Percentiles rank a stretch among this genome's conserved stretches.
These are phyloP conservation scores for Picocystis sp. DNA, from an alignment of 163 green algal species.

Conservation along the genomic window DNA sequence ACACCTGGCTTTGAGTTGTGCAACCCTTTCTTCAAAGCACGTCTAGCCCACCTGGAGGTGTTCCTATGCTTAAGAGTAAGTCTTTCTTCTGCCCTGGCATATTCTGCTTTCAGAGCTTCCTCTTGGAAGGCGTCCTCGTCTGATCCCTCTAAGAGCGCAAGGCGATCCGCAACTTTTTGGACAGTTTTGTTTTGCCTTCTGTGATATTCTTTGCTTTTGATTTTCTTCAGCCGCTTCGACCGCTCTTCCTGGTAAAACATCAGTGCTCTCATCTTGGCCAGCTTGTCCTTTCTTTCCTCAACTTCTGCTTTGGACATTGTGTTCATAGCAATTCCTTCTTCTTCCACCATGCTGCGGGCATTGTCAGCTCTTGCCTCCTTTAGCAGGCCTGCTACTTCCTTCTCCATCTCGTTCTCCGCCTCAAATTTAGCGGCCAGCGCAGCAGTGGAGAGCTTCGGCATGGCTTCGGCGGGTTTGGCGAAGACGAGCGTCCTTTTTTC, in stretches of 20 bases:
- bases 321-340: slow-evolving; percentile 44
- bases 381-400: slow-evolving; percentile 71
- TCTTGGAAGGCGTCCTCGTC: slow-evolving; percentile 22
- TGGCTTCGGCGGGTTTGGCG: slow-evolving; percentile 13
- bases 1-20: slow-evolving; percentile 43
- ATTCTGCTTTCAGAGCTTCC: slow-evolving; percentile 29
- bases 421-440: slow-evolving; percentile 40
- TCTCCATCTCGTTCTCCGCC: slow-evolving; percentile 56
- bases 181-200: slow-evolving; percentile 17
- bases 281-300: slow-evolving; percentile 38
- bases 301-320: slow-evolving; percentile 53
- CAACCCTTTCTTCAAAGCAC: slow-evolving; percentile 61
- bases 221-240: slow-evolving; percentile 64
- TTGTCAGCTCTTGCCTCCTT: slow-evolving; percentile 26
- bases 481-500: slow-evolving; percentile 78
- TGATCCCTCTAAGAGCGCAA: slow-evolving; percentile 14
- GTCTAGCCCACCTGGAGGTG: slow-evolving; percentile 66
- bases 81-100: slow-evolving; percentile 44
- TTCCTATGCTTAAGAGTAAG: slow-evolving; percentile 83
- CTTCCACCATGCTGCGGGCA: slow-evolving; percentile 35
- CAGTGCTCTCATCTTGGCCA: slow-evolving; percentile 74
- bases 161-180: neutral
- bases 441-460: slow-evolving; percentile 24
- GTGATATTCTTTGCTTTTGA: slow-evolving; percentile 84
- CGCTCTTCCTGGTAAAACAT: slow-evolving; percentile 85